Percentiles rank a stretch among this genome's conserved stretches.
phyloP scores from a whole-genome alignment of 805 yeast species.

The Saccharomycopsis synnaedendra region DNA sequence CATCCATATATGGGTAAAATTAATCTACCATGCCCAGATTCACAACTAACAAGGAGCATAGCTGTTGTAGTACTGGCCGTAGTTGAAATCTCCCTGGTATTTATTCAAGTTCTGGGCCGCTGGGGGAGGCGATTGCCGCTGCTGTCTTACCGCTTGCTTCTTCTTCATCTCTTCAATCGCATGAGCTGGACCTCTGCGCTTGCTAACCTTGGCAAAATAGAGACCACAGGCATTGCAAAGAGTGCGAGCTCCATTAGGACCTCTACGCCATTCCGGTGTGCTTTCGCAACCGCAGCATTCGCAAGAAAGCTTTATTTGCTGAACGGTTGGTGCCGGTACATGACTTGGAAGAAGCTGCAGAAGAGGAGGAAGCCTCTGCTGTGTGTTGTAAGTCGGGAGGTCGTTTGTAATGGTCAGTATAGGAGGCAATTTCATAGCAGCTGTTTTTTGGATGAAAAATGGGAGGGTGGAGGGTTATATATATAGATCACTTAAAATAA shows the following conservation, averaged over 20 bases:
- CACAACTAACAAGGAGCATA: neutral
- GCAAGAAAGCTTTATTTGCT: constrained; percentile 18
- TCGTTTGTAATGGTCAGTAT: too few species aligned
- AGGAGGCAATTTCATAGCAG: too few species aligned
- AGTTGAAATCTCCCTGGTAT: neutral
- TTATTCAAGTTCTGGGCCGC: neutral
- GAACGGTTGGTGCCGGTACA: too few species aligned
- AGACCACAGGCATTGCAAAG: constrained; percentile 80
- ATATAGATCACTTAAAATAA: too few species aligned
- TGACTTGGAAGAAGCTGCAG: too few species aligned
- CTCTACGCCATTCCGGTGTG: constrained; percentile 81
- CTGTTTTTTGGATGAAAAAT: too few species aligned
- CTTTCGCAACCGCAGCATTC: constrained; percentile 41
- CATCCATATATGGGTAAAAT: neutral
- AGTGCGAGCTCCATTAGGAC: constrained; percentile 67
- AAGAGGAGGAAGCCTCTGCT: too few species aligned
- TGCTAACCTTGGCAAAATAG: constrained; percentile 55
- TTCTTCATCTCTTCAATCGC: constrained; percentile 33
- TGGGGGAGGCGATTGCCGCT: neutral
- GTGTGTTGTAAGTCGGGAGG: too few species aligned
- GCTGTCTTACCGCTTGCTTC: constrained; percentile 4
- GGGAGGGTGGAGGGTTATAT: too few species aligned
- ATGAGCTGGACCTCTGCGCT: constrained; percentile 40
- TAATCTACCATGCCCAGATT: neutral
- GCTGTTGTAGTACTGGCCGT: neutral